Conservation (phyloP, 2,329 filamentous ascomycete genomes). For the Hortaea werneckii region DNA sequence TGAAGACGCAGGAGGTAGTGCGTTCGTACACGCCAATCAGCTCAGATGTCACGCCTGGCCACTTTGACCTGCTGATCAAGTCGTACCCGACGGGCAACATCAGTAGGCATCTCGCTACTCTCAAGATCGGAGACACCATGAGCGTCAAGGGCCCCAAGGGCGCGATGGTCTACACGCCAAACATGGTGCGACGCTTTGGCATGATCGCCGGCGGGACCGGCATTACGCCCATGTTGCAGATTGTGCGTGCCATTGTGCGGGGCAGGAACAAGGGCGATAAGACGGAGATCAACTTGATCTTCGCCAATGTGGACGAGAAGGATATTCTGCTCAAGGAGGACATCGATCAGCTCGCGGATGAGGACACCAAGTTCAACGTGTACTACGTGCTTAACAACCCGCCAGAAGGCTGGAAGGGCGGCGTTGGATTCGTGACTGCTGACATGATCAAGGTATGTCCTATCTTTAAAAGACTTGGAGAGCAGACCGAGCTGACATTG, state of each 20-base stretch:
- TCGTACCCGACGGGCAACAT: conserved; percentile 97
- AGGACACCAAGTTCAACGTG: conserved; percentile 74
- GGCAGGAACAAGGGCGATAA: conserved; percentile 46
- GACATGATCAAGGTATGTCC: conserved; percentile 73
- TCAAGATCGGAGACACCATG: conserved; percentile 77
- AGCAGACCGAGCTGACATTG: background rate
- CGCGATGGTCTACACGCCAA: conserved; percentile 92
- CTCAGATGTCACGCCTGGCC: conserved; percentile 77
- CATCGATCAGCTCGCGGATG: conserved; percentile 64
- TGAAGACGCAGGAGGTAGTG: conserved; percentile 69
- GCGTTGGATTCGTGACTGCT: conserved; percentile 85
- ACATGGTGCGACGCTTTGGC: conserved; percentile 91
- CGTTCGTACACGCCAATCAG: conserved; percentile 90
- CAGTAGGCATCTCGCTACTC: conserved; percentile 77
- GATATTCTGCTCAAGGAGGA: conserved; percentile 93
- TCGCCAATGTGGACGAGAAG: conserved; percentile 87
- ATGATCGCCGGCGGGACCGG: conserved; percentile 98
- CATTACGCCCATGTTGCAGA: conserved; percentile 97
- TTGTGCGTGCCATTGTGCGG: conserved; percentile 69
- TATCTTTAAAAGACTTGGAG: background rate
- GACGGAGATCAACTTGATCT: conserved; percentile 89
- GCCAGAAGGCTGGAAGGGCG: conserved; percentile 81
- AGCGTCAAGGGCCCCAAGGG: conserved; percentile 91
- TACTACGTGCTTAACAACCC: conserved; percentile 97
- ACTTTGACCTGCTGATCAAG: conserved; percentile 96